These are phyloP conservation scores for Ophiocordyceps camponoti-rufipedis DNA, from an alignment of 2,329 filamentous ascomycete species.

Conservation along the genomic window DNA sequence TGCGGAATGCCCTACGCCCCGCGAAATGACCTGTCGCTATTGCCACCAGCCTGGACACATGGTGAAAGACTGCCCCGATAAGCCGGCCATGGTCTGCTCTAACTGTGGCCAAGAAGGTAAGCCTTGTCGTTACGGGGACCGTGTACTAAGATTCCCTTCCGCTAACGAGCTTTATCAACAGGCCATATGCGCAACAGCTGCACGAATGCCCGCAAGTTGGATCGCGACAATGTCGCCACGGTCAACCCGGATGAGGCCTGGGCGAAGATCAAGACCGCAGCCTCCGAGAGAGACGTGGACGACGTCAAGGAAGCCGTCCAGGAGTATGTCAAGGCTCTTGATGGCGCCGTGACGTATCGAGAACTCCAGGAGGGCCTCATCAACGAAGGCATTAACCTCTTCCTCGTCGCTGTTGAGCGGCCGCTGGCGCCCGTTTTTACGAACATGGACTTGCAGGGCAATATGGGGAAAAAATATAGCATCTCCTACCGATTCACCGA, in stretches of 20 bases:
- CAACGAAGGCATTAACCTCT: constrained; percentile 30
- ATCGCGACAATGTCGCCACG: constrained; percentile 29
- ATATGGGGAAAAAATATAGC: constrained; percentile 44
- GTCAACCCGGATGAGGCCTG: constrained; percentile 38
- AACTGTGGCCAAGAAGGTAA: constrained; percentile 45
- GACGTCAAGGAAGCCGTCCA: constrained; percentile 41
- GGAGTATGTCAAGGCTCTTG: constrained; percentile 40
- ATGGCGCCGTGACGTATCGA: constrained; percentile 36
- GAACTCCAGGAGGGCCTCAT: constrained; percentile 45
- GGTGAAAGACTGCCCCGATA: constrained; percentile 43
- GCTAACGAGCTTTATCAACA: constrained; percentile 8
- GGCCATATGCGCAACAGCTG: constrained; percentile 39
- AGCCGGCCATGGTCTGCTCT: constrained; percentile 34
- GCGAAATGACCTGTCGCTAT: constrained; percentile 18
- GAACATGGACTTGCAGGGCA: constrained; percentile 56
- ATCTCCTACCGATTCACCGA: constrained; percentile 43
- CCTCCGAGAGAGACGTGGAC: constrained; percentile 36
- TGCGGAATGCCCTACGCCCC: constrained; percentile 16
- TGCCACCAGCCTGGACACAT: constrained; percentile 35
- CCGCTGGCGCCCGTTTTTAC: constrained; percentile 37
- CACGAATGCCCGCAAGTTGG: constrained; percentile 38
- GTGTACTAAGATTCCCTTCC: background rate
- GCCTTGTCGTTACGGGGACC: background rate
- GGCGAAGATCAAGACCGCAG: constrained; percentile 33
- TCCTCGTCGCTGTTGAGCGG: constrained; percentile 44